A percentile compares a stretch with the other conserved stretches of the same genome.
Evolutionary conservation across 2,329 filamentous ascomycete species (phyloP).

Genomic region (Penicillium olsonii): DNA sequence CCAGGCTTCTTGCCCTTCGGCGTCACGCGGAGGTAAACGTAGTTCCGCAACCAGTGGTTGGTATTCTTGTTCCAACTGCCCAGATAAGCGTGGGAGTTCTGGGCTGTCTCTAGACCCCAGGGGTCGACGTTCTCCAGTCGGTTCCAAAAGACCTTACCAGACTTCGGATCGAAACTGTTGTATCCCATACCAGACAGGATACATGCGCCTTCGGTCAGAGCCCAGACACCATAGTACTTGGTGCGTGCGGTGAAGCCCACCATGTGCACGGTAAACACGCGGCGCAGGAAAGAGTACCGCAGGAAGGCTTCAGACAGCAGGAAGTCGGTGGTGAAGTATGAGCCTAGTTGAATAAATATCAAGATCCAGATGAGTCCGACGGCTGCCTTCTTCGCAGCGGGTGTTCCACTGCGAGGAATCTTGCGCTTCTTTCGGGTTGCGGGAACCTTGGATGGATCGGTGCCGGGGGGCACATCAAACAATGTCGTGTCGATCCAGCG

Average conservation of each 20-base stretch:
- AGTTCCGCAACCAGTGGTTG: constrained; percentile 94
- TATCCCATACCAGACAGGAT: constrained; percentile 93
- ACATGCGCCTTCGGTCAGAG: constrained; percentile 87
- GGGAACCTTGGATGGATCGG: constrained; percentile 83
- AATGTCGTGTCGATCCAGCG: constrained; percentile 92
- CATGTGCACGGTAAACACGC: constrained; percentile 80
- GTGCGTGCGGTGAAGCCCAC: constrained; percentile 77
- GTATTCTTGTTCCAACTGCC: constrained; percentile 99
- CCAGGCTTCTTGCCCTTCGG: constrained; percentile 95
- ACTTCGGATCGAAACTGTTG: constrained; percentile 83
- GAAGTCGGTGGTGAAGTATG: constrained; percentile 64
- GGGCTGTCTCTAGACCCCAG: constrained; percentile 80
- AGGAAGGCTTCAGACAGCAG: constrained; percentile 68
- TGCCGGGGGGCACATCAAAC: constrained; percentile 80
- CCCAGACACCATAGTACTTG: constrained; percentile 98
- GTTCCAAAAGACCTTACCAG: constrained; percentile 86
- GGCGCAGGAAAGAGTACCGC: constrained; percentile 67
- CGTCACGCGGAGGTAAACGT: constrained; percentile 91
- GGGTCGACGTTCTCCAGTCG: constrained; percentile 87
- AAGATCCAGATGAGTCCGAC: constrained; percentile 78
- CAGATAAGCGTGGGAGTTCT: constrained; percentile 90
- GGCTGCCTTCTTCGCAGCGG: constrained; percentile 74
- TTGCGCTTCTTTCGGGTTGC: constrained; percentile 85
- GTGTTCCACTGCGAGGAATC: constrained; percentile 86
- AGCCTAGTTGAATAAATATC: constrained; percentile 71